Base-by-base conservation (phyloP, 371 early-diverging fungal genomes). In the Mortierella sp. region DNA sequence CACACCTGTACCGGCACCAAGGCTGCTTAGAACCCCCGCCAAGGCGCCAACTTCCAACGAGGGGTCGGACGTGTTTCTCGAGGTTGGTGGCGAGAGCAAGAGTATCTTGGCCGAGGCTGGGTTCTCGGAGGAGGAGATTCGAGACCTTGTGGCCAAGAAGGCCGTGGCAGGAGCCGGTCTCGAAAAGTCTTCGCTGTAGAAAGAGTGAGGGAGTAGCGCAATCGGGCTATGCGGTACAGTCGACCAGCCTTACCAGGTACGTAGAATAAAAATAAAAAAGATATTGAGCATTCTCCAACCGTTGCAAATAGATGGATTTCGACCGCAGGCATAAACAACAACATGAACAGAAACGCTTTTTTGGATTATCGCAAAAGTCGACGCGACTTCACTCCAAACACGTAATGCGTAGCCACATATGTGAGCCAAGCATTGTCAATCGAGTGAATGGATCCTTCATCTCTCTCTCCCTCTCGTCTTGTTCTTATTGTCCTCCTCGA, bases 1-100 rank as follows among this genome's bases (percentile, higher is more conserved):
- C 16, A 79, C 85, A 46, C 94, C 93, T 14, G 88, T 89, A 19
- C 93, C 94, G 3, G 92, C 94, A 0, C 95, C 95, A 40, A 71
- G 82, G 16, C 81, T 95, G 10, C 91, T 91, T 3, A 83, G 93
- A 48, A 93, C 94, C 0, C 95, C 95, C 21, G 92, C 89, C 1
- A 67, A 40, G n/a, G 26, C 51, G 11, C 77, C 57, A 16, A 31
- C 31, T 28, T 19, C 31, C n/a, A 76, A 71, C 21, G 72, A 83
- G 16, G 75, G 69, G 0, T 82, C 81, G 5, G 87, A 87, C n/a
- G 44, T 82, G 84, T 34, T 90, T 88, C 69, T 93, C 40, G 78
- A 80, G 34, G 87, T 89, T 24, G 95, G 95, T 24, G 82, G 90
- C 26, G 91, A 94, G 77, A 89, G 92, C 3, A 77, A 81, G 44